These are phyloP conservation scores for Lentinula aciculospora DNA, from an alignment of 768 basidiomycete genomes.

Conservation along the genomic window DNA sequence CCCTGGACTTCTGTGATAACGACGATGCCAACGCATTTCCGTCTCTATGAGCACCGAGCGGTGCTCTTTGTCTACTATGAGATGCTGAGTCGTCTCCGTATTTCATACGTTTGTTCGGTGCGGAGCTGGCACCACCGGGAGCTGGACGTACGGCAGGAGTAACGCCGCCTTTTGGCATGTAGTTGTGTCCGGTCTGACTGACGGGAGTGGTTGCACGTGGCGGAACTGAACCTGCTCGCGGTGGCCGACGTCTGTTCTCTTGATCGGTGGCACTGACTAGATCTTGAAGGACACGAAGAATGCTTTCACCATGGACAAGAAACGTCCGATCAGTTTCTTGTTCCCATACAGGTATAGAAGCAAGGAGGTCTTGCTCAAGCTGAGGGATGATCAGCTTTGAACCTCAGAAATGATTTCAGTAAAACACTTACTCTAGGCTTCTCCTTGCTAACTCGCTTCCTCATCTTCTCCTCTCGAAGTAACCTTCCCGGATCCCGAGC, in stretches of 20 bases:
- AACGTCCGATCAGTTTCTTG: constrained; percentile 66
- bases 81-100: constrained; percentile 34
- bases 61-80: constrained; percentile 25
- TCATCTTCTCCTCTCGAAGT: constrained; percentile 93
- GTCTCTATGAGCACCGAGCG: constrained; percentile 36
- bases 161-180: constrained; percentile 40
- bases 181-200: constrained; percentile 22
- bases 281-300: constrained; percentile 75
- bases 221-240: constrained; percentile 54
- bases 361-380: constrained; percentile 86
- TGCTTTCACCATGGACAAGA: constrained; percentile 78
- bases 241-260: constrained; percentile 48
- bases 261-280: constrained; percentile 67
- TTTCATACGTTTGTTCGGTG: constrained; percentile 60
- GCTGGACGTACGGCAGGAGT: constrained; percentile 62
- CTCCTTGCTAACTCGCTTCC: constrained; percentile 87
- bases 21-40: constrained; percentile 20
- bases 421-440: constrained; percentile 74
- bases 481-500: constrained; percentile 80
- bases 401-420: not conserved
- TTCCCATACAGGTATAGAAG: constrained; percentile 84
- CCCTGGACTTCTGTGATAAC: constrained; percentile 14
- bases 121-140: constrained; percentile 39
- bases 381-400: constrained; percentile 21
- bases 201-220: constrained; percentile 58